Base-by-base conservation (phyloP, 208 protist genomes). In the Trichomonas vaginalis region DNA sequence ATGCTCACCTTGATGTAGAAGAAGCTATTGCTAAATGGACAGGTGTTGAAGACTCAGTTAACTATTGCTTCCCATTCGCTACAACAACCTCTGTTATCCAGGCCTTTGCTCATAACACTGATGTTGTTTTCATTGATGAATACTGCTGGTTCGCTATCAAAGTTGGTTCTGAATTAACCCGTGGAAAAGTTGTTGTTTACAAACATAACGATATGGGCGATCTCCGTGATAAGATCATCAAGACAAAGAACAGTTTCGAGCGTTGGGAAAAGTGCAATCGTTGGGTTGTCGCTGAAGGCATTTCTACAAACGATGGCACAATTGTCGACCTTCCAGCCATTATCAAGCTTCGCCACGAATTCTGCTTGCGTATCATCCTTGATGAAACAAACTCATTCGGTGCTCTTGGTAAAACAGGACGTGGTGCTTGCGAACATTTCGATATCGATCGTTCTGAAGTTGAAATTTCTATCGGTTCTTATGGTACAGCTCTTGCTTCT, bases 331-430 rank as follows among this genome's bases (percentile, higher is more conserved):
- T 99, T 42, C 97, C 97, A 21, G 95, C 98, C 95, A 97, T 99
- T 83, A 90, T 99, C 17, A 97, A 96, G 95, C 97, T 99, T 32
- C 99, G 98, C 96, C 96, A 98, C 32, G 97, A 98, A 96, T 99
- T 99, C 97, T 98, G 98, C 95, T 99, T 98, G 97, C 97, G 98
- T 62, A 95, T 99, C 35, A 98, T 99, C 2, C 96, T 99, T 21
- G 99, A 99, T 82, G 99, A 99, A 96, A 98, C 98, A 86, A 98
- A 98, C 95, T 98, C 98, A 32, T 98, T 99, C 96, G 99, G 98
- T 51, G 97, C 97, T 21, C 96, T 99, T 3, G 99, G 99, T 96
- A 97, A 97, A 70, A 98, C 97, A 14, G 98, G 98, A 46, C 97
- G 98, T 92, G 99, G 99, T 49, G 98, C 98, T 0, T 97, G 97